A percentile compares a stretch with the other conserved stretches of the same genome.
These are phyloP conservation scores for Neocallimastix lanati DNA, from an alignment of 192 early-diverging fungal genomes.

Conservation along the genomic window DNA sequence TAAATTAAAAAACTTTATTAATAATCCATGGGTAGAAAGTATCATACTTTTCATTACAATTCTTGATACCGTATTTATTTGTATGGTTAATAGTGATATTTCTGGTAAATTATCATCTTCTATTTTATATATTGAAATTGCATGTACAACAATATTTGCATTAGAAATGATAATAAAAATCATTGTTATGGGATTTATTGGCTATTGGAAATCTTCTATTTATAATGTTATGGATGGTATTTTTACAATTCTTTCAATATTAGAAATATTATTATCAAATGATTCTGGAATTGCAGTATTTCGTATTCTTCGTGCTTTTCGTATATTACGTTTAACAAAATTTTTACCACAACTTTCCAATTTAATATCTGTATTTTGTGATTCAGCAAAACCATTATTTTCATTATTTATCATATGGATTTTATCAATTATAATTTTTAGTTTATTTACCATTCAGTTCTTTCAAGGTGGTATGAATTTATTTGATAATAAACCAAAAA, in stretches of 20 bases:
- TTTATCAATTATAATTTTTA: neutral
- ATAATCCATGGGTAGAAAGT: neutral
- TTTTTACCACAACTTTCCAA: neutral
- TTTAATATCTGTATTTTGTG: neutral
- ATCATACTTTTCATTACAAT: neutral
- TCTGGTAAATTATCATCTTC: neutral
- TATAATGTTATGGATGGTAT: neutral
- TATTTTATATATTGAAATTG: neutral
- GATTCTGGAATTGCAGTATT: neutral
- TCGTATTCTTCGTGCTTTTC: neutral
- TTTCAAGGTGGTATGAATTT: neutral
- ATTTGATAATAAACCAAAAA: neutral
- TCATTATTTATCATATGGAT: neutral
- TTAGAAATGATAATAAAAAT: neutral
- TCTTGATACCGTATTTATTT: neutral
- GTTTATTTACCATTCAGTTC: neutral
- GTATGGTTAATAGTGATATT: neutral
- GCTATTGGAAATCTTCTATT: neutral
- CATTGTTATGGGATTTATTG: neutral
- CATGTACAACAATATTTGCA: neutral
- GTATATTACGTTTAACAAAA: neutral
- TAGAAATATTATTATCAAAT: neutral
- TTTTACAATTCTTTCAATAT: neutral
- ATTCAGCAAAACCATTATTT: neutral
- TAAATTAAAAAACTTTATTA: neutral